Base-by-base conservation (phyloP, 2,329 filamentous ascomycete species). In the Aureobasidium mangrovei region DNA sequence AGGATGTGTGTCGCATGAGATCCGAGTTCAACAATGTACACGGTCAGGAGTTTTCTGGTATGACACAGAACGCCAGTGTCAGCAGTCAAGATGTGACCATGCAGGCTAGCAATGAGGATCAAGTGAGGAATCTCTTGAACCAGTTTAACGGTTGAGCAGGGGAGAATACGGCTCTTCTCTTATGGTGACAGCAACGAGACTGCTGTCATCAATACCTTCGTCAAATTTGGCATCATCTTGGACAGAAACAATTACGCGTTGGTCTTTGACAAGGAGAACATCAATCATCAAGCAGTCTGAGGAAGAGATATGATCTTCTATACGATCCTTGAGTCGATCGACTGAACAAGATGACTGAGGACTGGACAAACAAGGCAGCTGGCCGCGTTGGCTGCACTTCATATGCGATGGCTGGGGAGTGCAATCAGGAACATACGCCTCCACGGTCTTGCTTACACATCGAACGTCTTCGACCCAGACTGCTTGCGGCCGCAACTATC, bases 1-100 rank as follows among this genome's bases (percentile, higher is more conserved):
- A 43, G 28, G 48, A 52, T 26, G 48, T 52, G 2, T 52, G 48
- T 43, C 48, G 39, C 4, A 52, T 52, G 48, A 52, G 48, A 4
- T 36, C 39, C 0, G 31, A 52, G 24, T 27, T 52, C 29, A 52
- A 52, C 24, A 36, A 8, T n/a, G 47, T 18, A 4, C 18, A 18
- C 2, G 9, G 29, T 8, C 18, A 29, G 32, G 46, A 48, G 2
- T 24, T 38, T 10, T n/a, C 38, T 18, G 33, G 33, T 29, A 7
- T 5, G 2, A 32, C 41, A 5, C 47, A 51, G 6, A 28, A 51
- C 6, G 31, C 29, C n/a, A 10, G 28, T 9, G 10, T 43, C 4
- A n/a, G 31, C 39, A 39, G 24, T 7, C 39, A 52, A 10, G 31
- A 29, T 10, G 9, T 36, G 0, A 7, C 31, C 4, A 36, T 42